A percentile compares a stretch with the other conserved stretches of the same genome.
Evolutionary conservation across 257 asterid species (phyloP).

Genomic region (Ballota nigra): DNA sequence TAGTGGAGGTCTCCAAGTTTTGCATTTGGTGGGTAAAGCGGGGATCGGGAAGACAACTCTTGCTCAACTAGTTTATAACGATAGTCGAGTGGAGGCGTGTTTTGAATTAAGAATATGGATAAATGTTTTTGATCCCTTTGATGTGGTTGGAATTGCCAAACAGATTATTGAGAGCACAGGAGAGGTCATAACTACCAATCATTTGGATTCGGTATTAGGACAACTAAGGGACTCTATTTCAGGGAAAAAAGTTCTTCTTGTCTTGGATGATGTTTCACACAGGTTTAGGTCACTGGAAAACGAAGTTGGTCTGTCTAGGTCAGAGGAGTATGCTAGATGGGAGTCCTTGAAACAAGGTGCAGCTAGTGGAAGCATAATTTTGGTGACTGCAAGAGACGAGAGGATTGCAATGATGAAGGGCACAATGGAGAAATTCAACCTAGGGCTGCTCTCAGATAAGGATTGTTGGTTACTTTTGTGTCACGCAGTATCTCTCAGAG

Average conservation of each 20-base stretch:
- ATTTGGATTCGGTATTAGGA: not conserved
- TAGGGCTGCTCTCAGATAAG: not conserved
- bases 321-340: not conserved
- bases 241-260: slow-evolving; percentile 3
- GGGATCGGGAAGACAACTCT: not conserved
- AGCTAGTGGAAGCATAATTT: not conserved
- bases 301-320: no score
- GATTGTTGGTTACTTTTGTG: not conserved
- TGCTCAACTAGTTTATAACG: not conserved
- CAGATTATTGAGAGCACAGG: not conserved
- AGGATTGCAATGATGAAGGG: no score
- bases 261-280: not conserved
- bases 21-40: not conserved
- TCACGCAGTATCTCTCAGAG: no score
- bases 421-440: no score
- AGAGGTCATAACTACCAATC: not conserved
- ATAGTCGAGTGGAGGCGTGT: not conserved
- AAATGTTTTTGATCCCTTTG: not conserved
- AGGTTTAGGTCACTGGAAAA: no score
- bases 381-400: not conserved
- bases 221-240: not conserved
- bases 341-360: not conserved
- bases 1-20: not conserved
- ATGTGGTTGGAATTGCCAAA: not conserved
- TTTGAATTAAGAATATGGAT: not conserved